Evolutionary conservation across 257 asterid genomes (phyloP), one percentile per base, ranked within the genome.

Genomic region (Fraxinus quadrangulata): DNA sequence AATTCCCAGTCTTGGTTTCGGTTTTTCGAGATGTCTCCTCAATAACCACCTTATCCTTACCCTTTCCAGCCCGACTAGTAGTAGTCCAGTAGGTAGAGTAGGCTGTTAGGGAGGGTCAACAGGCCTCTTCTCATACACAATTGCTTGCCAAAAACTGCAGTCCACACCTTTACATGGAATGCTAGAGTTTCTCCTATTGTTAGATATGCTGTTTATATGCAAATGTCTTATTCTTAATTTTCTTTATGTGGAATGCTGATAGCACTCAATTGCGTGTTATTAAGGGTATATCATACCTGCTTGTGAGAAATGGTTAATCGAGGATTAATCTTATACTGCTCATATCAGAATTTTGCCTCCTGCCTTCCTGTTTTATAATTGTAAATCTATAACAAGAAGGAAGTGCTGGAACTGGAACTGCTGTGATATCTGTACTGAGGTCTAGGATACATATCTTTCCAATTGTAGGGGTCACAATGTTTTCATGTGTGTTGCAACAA

Each of bases 161-260:
- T 42, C 51, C 51, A 12, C 17, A 11, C 66, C 69, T 63, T 24
- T 63, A 63, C 3, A 5, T 63, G 19, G 69, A 63, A 23, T 26
- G 33, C 16, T 24, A 8, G 51, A 59, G 66, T 71, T 54, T 72
- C 65, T 81, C 75, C 79, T 74, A 26, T 71, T 75, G 49, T 68
- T 33, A 16, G 30, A 63, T 42, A 23, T 79, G 66, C 66, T 51
- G 19, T 76, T 39, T 71, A 63, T 63, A 26, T 26, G 36, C 36
- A 63, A 31, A 10, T 63, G 30, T 63, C 31, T 63, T 26, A 6
- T 14, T 63, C 36, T 63, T 2, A 26, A 26, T 24, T 24, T 63
- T 26, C 36, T 63, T 24, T 63, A 63, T 1, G 0, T 63, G 19
- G 69, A 63, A 23, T 24, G 33, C 14, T 23, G 6, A 63, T 63